phyloP scores from a whole-genome alignment of 805 yeast genomes.

The Kodamaea nitidulidarum region DNA sequence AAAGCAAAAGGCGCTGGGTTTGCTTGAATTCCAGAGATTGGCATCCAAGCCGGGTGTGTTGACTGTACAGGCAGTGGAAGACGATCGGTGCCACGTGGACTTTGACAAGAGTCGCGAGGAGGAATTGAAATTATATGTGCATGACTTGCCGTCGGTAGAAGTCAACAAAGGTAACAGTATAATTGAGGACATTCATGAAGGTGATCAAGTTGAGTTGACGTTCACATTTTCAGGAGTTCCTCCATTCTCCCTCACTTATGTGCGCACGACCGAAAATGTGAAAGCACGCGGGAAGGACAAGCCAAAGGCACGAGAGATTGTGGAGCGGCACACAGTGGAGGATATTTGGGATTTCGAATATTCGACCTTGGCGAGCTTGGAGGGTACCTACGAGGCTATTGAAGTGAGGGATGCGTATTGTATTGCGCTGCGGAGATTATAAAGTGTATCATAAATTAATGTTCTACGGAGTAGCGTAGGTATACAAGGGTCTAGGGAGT shows the following conservation, averaged over 20 bases:
- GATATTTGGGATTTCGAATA: conserved; percentile 69
- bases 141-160: conserved; percentile 69
- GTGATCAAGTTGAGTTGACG: conserved; percentile 85
- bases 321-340: conserved; percentile 58
- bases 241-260: conserved; percentile 84
- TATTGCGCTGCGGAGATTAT: conserved; percentile 19
- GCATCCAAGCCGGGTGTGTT: conserved; percentile 83
- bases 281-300: conserved; percentile 15
- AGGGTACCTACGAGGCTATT: conserved; percentile 92
- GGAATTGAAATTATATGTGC: conserved; percentile 33
- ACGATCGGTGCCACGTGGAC: conserved; percentile 70
- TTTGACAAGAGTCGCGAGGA: conserved; percentile 37
- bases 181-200: conserved; percentile 85
- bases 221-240: conserved; percentile 85
- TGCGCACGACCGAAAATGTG: conserved; percentile 54
- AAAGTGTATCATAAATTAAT: conserved; percentile 2
- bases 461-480: neutral
- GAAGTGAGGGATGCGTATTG: conserved; percentile 87
- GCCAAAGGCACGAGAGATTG: conserved; percentile 23
- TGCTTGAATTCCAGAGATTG: conserved; percentile 50
- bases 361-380: conserved; percentile 71
- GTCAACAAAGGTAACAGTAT: conserved; percentile 73
- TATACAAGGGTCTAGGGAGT: no score
- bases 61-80: conserved; percentile 62
- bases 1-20: conserved; percentile 53